Evolutionary conservation across 495 filamentous ascomycete genomes (phyloP), one percentile per base, ranked within the genome.

Genomic region (Neurospora sp.): DNA sequence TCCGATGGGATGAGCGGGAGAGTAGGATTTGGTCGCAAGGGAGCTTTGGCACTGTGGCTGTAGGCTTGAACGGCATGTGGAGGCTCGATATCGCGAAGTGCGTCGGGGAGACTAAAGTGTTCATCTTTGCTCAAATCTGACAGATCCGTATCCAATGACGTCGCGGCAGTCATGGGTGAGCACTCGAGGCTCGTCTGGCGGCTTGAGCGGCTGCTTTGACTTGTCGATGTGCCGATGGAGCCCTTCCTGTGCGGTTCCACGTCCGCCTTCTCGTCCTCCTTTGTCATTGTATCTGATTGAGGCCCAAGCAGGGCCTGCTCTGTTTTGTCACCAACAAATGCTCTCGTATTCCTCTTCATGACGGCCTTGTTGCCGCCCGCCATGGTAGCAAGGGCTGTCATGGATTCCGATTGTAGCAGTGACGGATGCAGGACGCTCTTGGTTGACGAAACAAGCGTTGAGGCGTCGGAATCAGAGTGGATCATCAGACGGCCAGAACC

Each of bases 331-430:
- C 79, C 76, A 62, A 74, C 59, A 72, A 75, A 79, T 18, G 42
- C 70, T 31, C 77, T 74, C 12, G 69, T 74, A 27, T 75, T 79
- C 10, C 79, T 73, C 71, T 80, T 81, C 11, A 76, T 78, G 62
- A 80, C 75, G n/a, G 71, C 72, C 71, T 77, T 76, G 20, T 46
- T 70, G 18, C 72, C 69, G 9, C 69, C 44, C 1, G 72, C 66
- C 79, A 80, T 80, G 12, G 70, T 70, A 70, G 20, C 54, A 14
- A 16, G 12, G 9, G 23, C 18, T 31, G 8, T 35, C 37, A 41
- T 69, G 23, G 39, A 40, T 40, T 72, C 62, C 39, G 37, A 16
- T 18, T 11, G 59, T 54, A 46, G 40, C 46, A 41, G 31, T 66
- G 48, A 62, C 27, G 54, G 27, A 3, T 66, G 48, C 27, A 62